A percentile compares a stretch with the other conserved stretches of the same genome.
These are phyloP conservation scores for Phytophthora melonis DNA, from an alignment of 352 stramenopile genomes.

Conservation along the genomic window DNA sequence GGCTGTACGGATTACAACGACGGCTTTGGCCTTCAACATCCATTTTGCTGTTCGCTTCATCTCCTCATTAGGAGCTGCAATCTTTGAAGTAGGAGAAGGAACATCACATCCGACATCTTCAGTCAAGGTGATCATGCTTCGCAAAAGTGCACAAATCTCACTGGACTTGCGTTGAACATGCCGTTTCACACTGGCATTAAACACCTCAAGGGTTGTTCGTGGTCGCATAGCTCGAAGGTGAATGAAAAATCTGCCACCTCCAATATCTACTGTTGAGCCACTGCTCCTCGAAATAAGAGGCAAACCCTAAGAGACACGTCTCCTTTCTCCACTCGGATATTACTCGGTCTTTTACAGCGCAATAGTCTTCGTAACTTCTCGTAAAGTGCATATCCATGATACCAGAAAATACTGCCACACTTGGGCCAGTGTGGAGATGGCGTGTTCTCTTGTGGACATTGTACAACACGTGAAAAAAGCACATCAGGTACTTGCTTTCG, in stretches of 20 bases:
- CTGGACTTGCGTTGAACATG: conserved; percentile 5
- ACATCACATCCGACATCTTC: not conserved
- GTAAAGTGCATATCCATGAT: conserved; percentile 24
- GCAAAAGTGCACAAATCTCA: not conserved
- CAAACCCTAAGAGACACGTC: not conserved
- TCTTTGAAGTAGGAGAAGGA: not conserved
- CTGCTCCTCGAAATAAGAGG: conserved; percentile 13
- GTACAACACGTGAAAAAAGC: conserved; percentile 11
- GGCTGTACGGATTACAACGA: not conserved
- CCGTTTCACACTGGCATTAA: conserved; percentile 11
- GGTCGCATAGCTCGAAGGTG: conserved; percentile 10
- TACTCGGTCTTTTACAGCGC: conserved; percentile 1
- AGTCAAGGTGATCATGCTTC: not conserved
- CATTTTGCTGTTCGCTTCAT: conserved; percentile 21
- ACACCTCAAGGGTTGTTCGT: conserved; percentile 16
- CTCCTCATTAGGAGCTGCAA: conserved; percentile 9
- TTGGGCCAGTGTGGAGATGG: not conserved
- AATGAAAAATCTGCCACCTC: conserved; percentile 8
- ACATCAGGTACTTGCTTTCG: conserved; percentile 18
- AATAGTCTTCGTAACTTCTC: conserved; percentile 3
- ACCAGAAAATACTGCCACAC: conserved; percentile 2
- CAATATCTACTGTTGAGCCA: not conserved
- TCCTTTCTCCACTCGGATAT: not conserved
- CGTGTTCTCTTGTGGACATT: conserved; percentile 17
- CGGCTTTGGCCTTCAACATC: conserved; percentile 15